A percentile compares a stretch with the other conserved stretches of the same genome.
Evolutionary conservation across 345 rosid genomes (phyloP).

Genomic region (Nasturtium officinale): DNA sequence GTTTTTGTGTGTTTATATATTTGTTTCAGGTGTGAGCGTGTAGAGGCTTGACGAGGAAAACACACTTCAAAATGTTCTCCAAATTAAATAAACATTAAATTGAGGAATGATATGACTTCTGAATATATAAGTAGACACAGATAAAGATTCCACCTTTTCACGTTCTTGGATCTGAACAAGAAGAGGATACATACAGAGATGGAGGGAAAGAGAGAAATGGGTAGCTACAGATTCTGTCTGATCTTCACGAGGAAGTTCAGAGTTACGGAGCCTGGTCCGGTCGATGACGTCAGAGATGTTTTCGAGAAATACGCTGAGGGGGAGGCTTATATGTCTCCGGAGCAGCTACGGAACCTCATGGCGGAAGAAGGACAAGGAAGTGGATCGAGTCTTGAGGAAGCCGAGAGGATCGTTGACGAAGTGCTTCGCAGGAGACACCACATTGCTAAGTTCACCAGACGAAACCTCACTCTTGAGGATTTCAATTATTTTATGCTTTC

Average conservation of each 20-base stretch:
- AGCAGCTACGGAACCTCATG: slow-evolving; percentile 65
- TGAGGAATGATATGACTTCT: slow-evolving; percentile 18
- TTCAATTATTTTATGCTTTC: slow-evolving; percentile 63
- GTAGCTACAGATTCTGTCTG: slow-evolving; percentile 67
- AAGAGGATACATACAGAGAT: not conserved
- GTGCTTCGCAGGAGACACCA: slow-evolving; percentile 62
- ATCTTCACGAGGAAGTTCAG: slow-evolving; percentile 77
- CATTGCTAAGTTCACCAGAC: slow-evolving; percentile 62
- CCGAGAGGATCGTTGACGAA: slow-evolving; percentile 60
- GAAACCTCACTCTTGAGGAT: slow-evolving; percentile 70
- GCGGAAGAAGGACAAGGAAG: slow-evolving; percentile 48
- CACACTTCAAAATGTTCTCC: not conserved
- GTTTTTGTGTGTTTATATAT: slow-evolving; percentile 6
- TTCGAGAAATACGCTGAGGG: slow-evolving; percentile 62
- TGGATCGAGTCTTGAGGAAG: slow-evolving; percentile 50
- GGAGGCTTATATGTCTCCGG: slow-evolving; percentile 60
- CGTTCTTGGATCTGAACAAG: slow-evolving; percentile 39
- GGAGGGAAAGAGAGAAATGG: slow-evolving; percentile 45
- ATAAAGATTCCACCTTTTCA: slow-evolving; percentile 28
- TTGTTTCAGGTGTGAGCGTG: slow-evolving; percentile 34
- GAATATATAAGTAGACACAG: slow-evolving; percentile 19
- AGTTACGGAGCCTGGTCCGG: slow-evolving; percentile 65
- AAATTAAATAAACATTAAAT: not conserved
- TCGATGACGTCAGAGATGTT: slow-evolving; percentile 58
- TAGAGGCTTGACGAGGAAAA: slow-evolving; percentile 24